phyloP scores from a whole-genome alignment of 306 rosid genomes.

The Ziziphus jujuba region DNA sequence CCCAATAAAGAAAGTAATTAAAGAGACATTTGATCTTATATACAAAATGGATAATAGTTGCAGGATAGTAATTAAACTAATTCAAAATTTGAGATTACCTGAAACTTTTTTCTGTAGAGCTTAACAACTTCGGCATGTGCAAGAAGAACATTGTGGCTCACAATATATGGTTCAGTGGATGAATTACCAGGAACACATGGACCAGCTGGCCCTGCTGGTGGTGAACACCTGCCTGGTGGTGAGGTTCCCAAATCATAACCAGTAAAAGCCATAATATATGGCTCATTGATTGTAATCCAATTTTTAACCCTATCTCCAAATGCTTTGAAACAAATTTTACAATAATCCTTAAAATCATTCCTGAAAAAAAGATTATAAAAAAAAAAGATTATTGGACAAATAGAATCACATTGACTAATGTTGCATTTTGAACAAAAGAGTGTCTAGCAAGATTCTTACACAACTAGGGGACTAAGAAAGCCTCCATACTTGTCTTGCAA shows the following conservation, averaged over 20 bases:
- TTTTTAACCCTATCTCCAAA: constrained; percentile 19
- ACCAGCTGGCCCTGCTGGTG: not conserved
- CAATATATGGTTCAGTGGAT: constrained; percentile 40
- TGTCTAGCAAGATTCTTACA: constrained; percentile 7
- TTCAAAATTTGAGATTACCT: not conserved
- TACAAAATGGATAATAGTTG: no score
- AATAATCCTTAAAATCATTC: constrained; percentile 20
- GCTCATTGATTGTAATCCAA: constrained; percentile 41
- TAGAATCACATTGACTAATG: not conserved
- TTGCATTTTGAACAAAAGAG: no score
- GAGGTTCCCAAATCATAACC: constrained; percentile 32
- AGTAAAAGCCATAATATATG: constrained; percentile 4
- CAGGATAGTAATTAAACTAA: no score
- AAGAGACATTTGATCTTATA: no score
- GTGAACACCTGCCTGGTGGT: constrained; percentile 41
- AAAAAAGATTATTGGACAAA: not conserved
- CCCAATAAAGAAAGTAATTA: no score
- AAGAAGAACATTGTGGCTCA: constrained; percentile 31
- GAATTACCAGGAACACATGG: constrained; percentile 27
- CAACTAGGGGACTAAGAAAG: constrained; percentile 10
- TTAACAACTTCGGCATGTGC: constrained; percentile 34
- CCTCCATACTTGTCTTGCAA: constrained; percentile 29
- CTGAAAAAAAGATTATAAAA: not conserved
- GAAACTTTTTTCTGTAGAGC: constrained; percentile 26
- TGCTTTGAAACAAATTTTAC: constrained; percentile 8